These are phyloP conservation scores for Zelopaecilomyces penicillatus DNA, from an alignment of 2,329 filamentous ascomycete species.

Conservation along the genomic window DNA sequence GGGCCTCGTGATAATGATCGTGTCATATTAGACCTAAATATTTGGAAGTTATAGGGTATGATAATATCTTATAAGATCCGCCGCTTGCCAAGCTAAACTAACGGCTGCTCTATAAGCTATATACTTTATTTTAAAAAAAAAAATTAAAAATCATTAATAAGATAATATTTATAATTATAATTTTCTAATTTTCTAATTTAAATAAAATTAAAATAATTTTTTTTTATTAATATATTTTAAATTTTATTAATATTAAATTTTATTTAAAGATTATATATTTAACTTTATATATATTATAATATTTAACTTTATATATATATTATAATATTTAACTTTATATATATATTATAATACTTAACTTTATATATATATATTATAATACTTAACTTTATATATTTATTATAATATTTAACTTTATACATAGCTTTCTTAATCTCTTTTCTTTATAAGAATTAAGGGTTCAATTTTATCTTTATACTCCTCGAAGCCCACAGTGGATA, in stretches of 20 bases:
- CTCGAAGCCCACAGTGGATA: neutral
- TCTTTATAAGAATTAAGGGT: neutral
- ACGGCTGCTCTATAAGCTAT: neutral
- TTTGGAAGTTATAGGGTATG: neutral
- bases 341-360: neutral
- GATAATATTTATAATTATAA: neutral
- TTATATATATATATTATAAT: neutral
- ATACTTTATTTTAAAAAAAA: neutral
- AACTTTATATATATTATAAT: neutral
- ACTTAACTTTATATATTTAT: neutral
- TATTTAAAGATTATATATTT: neutral
- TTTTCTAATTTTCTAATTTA: conserved; percentile 1
- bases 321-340: neutral
- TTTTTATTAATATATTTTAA: neutral
- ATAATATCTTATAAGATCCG: neutral
- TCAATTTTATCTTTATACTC: neutral
- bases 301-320: neutral
- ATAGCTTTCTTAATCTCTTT: neutral
- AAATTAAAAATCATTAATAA: neutral
- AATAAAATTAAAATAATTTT: neutral
- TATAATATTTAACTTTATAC: neutral
- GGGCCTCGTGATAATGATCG: conserved; percentile 7
- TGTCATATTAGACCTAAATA: neutral
- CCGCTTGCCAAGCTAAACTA: no score
- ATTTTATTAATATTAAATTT: neutral